These are phyloP conservation scores for Sphagnum contortum DNA, from an alignment of 225 moss, liverwort and hornwort species.

Conservation along the genomic window DNA sequence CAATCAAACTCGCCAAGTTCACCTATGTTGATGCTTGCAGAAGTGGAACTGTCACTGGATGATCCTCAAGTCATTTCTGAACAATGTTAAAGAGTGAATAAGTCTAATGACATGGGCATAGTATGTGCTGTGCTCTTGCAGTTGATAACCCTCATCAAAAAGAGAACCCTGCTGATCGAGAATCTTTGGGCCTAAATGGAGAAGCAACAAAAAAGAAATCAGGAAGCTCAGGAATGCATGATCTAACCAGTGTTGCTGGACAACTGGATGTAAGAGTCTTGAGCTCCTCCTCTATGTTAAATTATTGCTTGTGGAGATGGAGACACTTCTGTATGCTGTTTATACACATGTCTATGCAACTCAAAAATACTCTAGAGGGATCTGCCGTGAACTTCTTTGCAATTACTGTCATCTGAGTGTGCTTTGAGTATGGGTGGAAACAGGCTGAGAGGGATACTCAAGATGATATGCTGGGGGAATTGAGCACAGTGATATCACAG, in stretches of 20 bases:
- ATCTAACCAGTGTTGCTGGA: conserved; percentile 28
- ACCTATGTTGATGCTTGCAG: not conserved
- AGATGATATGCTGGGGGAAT: conserved; percentile 49
- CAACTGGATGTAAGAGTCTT: conserved; percentile 23
- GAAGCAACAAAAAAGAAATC: conserved; percentile 25
- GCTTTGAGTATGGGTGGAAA: not conserved
- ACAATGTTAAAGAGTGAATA: no score
- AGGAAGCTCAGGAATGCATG: conserved; percentile 16
- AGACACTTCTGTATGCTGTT: not conserved
- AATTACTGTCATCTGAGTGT: not conserved
- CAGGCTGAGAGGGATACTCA: conserved; percentile 42
- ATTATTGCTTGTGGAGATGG: not conserved
- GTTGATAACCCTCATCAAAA: conserved; percentile 21
- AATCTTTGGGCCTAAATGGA: conserved; percentile 44
- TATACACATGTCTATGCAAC: not conserved
- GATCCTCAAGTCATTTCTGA: no score
- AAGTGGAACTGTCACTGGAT: not conserved
- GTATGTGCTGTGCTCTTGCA: conserved; percentile 10
- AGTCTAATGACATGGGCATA: no score
- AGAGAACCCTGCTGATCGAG: conserved; percentile 53
- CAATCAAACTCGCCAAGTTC: not conserved
- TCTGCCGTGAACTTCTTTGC: not conserved
- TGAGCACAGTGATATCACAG: conserved; percentile 37
- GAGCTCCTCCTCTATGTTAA: not conserved
- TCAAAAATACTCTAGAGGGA: not conserved